Conservation (phyloP, 1,284 basidiomycete genomes). For the Volvariella surrecta region DNA sequence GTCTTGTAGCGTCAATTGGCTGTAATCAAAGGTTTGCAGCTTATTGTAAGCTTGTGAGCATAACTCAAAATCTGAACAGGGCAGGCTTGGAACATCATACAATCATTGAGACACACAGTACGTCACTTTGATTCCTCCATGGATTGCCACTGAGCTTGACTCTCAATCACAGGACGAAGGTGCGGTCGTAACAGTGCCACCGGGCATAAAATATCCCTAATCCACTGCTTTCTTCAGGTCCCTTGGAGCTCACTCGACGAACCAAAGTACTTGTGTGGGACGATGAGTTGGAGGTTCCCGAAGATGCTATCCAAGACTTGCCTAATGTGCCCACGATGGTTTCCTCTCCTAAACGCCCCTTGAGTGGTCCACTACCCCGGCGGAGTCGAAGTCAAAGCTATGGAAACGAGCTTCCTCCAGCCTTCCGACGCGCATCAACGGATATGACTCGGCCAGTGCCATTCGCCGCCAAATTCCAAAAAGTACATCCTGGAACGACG, state of each 20-base stretch:
- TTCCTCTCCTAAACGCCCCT: conserved; percentile 49
- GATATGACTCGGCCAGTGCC: conserved; percentile 69
- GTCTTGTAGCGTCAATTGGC: conserved; percentile 67
- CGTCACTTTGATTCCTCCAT: conserved; percentile 20
- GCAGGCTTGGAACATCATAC: conserved; percentile 86
- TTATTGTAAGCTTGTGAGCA: not conserved
- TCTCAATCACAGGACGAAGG: conserved; percentile 45
- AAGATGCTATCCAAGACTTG: conserved; percentile 39
- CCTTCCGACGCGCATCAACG: conserved; percentile 50
- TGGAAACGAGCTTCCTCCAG: conserved; percentile 60
- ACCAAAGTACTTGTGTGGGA: conserved; percentile 77
- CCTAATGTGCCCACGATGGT: conserved; percentile 23
- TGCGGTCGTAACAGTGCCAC: conserved; percentile 14
- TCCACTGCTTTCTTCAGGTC: conserved; percentile 36
- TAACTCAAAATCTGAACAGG: conserved; percentile 18
- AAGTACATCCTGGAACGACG: conserved; percentile 73
- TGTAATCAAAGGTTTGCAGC: conserved; percentile 67
- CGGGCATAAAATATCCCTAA: conserved; percentile 6
- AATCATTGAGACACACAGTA: conserved; percentile 69
- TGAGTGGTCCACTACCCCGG: conserved; percentile 52
- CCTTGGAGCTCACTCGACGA: conserved; percentile 75
- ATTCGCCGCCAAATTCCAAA: conserved; percentile 69
- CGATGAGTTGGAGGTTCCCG: conserved; percentile 72
- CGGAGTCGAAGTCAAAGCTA: conserved; percentile 49
- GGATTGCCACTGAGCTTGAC: conserved; percentile 3